Percentiles rank a stretch among this genome's conserved stretches.
These are phyloP conservation scores for Medicago lupulina DNA, from an alignment of 306 rosid genomes.

Conservation along the genomic window DNA sequence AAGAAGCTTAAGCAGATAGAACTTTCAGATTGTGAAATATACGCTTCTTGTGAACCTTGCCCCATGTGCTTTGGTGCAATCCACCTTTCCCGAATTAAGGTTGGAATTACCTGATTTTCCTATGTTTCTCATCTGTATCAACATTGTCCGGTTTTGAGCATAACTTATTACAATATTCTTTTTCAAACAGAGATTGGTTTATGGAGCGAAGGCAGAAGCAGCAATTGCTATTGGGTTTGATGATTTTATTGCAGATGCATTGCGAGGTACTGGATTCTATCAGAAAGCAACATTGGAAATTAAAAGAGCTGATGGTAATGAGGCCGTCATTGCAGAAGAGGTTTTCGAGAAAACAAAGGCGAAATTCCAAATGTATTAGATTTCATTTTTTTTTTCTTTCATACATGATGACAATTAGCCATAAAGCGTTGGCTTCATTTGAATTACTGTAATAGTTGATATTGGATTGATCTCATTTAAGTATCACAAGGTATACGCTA, in stretches of 20 bases:
- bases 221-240: constrained; percentile 95
- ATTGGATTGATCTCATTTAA: constrained; percentile 32
- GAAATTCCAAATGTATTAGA: constrained; percentile 79
- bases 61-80: constrained; percentile 99
- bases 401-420: constrained; percentile 16
- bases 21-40: constrained; percentile 89
- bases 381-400: neutral
- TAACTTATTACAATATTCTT: constrained; percentile 7
- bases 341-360: constrained; percentile 89
- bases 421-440: constrained; percentile 43
- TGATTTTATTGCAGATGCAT: constrained; percentile 90
- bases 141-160: constrained; percentile 3
- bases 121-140: neutral
- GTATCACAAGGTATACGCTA: constrained; percentile 30
- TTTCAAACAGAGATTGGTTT: constrained; percentile 82
- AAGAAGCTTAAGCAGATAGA: constrained; percentile 83
- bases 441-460: constrained; percentile 37
- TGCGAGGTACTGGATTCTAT: constrained; percentile 86
- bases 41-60: constrained; percentile 97
- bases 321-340: constrained; percentile 84
- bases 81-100: constrained; percentile 95
- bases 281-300: constrained; percentile 91
- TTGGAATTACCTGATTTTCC: constrained; percentile 37
- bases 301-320: constrained; percentile 90
- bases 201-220: constrained; percentile 97